A percentile compares a stretch with the other conserved stretches of the same genome.
phyloP scores from a whole-genome alignment of 352 stramenopile species.

The Ophiocytium majus region DNA sequence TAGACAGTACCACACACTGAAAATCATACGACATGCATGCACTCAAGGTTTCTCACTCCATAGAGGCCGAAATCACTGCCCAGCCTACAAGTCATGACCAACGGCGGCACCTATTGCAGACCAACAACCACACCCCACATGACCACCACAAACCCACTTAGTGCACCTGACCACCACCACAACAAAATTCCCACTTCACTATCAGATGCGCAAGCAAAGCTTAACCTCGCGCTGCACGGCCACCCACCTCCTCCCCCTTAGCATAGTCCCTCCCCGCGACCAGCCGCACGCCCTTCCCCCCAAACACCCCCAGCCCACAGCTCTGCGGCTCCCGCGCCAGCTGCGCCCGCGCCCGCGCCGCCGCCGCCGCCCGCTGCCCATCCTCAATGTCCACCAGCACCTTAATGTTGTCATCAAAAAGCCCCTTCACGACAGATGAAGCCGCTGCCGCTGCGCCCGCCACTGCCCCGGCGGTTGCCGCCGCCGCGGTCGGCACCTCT shows the following conservation, averaged over 20 bases:
- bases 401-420: conserved; percentile 16
- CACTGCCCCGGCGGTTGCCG: not conserved
- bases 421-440: not conserved
- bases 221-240: too few relatives aligned
- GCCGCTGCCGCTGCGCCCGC: not conserved
- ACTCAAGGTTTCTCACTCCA: too few relatives aligned
- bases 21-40: too few relatives aligned
- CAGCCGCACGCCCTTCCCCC: conserved; percentile 23
- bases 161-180: too few relatives aligned
- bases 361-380: not conserved
- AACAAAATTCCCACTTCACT: too few relatives aligned
- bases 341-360: not conserved
- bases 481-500: not conserved
- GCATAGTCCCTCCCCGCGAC: not conserved
- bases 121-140: too few relatives aligned
- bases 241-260: conserved; percentile 3
- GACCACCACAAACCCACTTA: too few relatives aligned
- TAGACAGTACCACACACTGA: too few relatives aligned
- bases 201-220: too few relatives aligned
- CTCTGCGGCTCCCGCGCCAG: conserved; percentile 17
- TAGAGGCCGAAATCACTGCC: too few relatives aligned
- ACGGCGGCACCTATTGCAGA: too few relatives aligned
- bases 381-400: conserved; percentile 11
- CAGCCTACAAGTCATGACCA: too few relatives aligned
- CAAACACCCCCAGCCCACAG: conserved; percentile 27